Base-by-base conservation (phyloP, 2,329 filamentous ascomycete genomes). In the Falciphora oryzae region DNA sequence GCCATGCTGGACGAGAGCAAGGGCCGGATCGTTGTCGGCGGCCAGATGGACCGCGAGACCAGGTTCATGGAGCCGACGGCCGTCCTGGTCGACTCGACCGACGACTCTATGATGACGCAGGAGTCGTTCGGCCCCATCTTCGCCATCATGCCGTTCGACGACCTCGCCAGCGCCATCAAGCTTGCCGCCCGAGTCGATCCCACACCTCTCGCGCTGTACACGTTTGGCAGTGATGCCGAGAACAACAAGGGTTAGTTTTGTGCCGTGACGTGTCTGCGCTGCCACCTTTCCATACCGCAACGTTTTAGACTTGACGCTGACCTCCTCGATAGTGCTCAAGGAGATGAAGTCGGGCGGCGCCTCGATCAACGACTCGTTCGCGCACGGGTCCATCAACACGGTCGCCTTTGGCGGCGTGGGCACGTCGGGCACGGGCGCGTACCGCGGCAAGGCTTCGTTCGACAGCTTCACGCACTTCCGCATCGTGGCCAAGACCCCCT, bases 41-140 rank as follows among this genome's bases (percentile, higher is more conserved):
- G 95, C 61, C 86, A 88, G 64, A 88, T 90, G 79, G 92, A 98
- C 75, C 88, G 91, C 73, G 81, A 84, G 50, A 85, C 92, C 38
- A 87, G 90, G 62, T 97, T 90, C 77, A 95, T 99, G 70, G 92
- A 94, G 74, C 92, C 93, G 0, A 99, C 95, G 0, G 87, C 94
- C n/a, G 88, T 99, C n/a, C 83, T 92, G 66, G 89, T 97, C 53
- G 83, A 91, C 69, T 87, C 86, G 67, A 74, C 84, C 22, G 84
- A 93, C 61, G 94, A 97, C 77, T 83, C 89, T 10, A 85, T 97
- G 76, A 84, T 97, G 72, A 79, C 80, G 29, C 86, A 96, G 68
- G 95, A 99, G 79, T 92, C 89, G 58, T 99, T 99, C 74, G 95
- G 94, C 8, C 95, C 95, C n/a, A 83, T 97, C 66, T 92, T 96